A percentile compares a stretch with the other conserved stretches of the same genome.
These are phyloP conservation scores for Spiromastix sp. DNA, from an alignment of 2,329 filamentous ascomycete species.

Conservation along the genomic window DNA sequence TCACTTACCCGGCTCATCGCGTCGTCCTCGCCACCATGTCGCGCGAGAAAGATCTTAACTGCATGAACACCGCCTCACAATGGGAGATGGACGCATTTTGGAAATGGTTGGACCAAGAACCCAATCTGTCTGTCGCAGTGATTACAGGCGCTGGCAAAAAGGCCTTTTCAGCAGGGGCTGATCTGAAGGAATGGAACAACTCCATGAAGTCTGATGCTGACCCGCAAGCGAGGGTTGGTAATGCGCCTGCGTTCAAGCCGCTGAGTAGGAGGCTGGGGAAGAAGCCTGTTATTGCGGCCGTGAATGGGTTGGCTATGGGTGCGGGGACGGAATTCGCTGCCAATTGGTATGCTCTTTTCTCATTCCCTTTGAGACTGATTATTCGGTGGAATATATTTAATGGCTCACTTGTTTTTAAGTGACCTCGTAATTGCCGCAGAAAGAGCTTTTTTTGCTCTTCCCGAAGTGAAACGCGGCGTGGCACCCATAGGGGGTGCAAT, in stretches of 20 bases:
- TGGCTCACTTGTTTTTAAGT: too few relatives aligned
- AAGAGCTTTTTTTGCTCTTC: conserved; percentile 49
- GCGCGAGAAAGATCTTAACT: conserved; percentile 34
- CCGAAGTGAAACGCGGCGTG: conserved; percentile 62
- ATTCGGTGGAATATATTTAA: too few relatives aligned
- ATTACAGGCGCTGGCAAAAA: conserved; percentile 33
- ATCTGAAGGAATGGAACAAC: conserved; percentile 34
- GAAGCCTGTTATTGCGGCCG: conserved; percentile 65
- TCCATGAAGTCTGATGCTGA: conserved; percentile 3
- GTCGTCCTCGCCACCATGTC: conserved; percentile 40
- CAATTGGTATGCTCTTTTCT: too few relatives aligned
- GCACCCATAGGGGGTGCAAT: conserved; percentile 61
- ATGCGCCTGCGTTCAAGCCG: conserved; percentile 31
- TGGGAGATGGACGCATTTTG: conserved; percentile 33
- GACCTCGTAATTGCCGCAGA: conserved; percentile 55
- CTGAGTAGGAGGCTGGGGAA: conserved; percentile 27
- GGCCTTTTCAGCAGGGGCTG: conserved; percentile 36
- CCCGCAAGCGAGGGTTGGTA: conserved; percentile 22
- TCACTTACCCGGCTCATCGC: conserved; percentile 34
- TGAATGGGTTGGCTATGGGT: conserved; percentile 65
- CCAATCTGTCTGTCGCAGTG: conserved; percentile 28
- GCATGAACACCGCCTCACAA: conserved; percentile 33
- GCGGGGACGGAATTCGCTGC: conserved; percentile 71
- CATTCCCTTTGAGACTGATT: too few relatives aligned
- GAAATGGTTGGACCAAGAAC: conserved; percentile 37